These are phyloP conservation scores for Daldinia childiae DNA, from an alignment of 495 filamentous ascomycete genomes.

Conservation along the genomic window DNA sequence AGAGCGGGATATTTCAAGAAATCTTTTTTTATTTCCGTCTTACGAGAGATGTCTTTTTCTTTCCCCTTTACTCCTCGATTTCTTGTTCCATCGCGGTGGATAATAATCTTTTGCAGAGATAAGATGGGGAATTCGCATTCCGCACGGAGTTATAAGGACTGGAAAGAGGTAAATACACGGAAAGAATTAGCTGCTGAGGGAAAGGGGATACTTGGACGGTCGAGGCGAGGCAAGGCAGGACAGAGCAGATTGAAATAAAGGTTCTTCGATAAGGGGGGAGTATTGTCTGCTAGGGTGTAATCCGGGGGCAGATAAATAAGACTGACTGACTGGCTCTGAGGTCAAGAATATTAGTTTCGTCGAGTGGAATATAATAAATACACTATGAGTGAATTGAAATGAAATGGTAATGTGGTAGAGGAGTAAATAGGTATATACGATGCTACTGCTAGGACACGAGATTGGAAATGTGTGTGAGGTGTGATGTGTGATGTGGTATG, in stretches of 20 bases:
- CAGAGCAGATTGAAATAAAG: slow-evolving; percentile 26
- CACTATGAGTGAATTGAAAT: background rate
- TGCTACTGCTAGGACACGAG: too few species aligned
- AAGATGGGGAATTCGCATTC: slow-evolving; percentile 40
- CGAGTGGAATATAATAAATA: background rate
- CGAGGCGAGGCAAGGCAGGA: background rate
- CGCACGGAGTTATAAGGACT: slow-evolving; percentile 24
- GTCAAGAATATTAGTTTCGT: background rate
- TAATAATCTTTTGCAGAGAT: slow-evolving; percentile 11
- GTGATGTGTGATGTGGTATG: too few species aligned
- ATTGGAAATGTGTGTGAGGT: too few species aligned
- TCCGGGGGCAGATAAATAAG: too few species aligned
- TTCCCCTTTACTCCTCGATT: too few species aligned
- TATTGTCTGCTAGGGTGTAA: background rate
- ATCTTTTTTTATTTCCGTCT: background rate
- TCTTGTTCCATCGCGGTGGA: background rate
- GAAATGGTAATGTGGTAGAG: too few species aligned
- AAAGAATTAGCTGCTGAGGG: background rate
- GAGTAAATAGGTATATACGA: too few species aligned
- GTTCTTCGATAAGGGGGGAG: background rate
- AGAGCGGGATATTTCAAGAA: slow-evolving; percentile 1
- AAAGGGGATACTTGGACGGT: background rate
- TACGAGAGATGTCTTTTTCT: background rate
- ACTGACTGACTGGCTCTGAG: too few species aligned
- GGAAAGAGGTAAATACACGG: background rate